phyloP scores from a whole-genome alignment of 805 yeast species.

The Candida cerambycidarum region DNA sequence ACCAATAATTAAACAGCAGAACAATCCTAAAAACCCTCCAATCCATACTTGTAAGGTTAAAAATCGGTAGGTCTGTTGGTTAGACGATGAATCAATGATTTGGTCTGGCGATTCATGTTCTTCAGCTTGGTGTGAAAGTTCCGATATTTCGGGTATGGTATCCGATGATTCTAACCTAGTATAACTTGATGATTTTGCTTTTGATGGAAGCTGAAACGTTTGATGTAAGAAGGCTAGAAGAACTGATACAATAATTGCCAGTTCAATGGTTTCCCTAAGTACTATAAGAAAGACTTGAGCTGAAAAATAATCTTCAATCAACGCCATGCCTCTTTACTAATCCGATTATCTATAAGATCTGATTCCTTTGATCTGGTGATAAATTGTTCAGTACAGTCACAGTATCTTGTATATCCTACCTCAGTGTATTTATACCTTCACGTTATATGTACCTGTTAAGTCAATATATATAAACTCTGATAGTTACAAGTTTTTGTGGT shows the following conservation, averaged over 20 bases:
- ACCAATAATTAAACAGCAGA: slow-evolving; percentile 41
- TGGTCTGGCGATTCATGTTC: background rate
- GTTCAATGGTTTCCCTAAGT: slow-evolving; percentile 70
- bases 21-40: slow-evolving; percentile 43
- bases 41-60: slow-evolving; percentile 43
- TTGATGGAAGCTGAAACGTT: slow-evolving; percentile 27
- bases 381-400: background rate
- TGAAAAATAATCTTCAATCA: slow-evolving; percentile 50
- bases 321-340: background rate
- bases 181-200: background rate
- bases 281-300: slow-evolving; percentile 74
- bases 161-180: background rate
- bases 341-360: background rate
- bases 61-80: slow-evolving; percentile 16
- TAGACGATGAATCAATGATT: background rate
- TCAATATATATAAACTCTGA: too few relatives aligned
- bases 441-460: too few relatives aligned
- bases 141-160: background rate
- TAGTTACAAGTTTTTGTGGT: too few relatives aligned
- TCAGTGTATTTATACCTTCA: too few relatives aligned
- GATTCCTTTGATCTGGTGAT: background rate
- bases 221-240: slow-evolving; percentile 70
- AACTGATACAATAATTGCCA: slow-evolving; percentile 74
- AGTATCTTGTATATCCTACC: too few relatives aligned
- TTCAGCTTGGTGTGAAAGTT: background rate